Conservation (phyloP, 2,329 filamentous ascomycete species). For the Hypoxylon rubiginosum region DNA sequence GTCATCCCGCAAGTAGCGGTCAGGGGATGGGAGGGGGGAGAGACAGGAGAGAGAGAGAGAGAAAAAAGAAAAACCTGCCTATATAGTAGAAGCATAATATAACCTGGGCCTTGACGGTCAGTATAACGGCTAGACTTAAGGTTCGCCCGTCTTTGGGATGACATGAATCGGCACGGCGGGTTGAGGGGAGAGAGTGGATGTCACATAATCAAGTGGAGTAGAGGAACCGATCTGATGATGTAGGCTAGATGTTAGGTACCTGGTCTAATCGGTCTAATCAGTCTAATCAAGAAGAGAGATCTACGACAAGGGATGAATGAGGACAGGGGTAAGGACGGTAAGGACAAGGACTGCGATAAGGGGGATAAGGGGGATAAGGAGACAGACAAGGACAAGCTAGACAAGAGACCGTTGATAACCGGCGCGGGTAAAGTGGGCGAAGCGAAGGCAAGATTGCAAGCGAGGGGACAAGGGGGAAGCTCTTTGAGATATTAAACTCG, state of each 20-base stretch:
- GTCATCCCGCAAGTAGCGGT: conserved; percentile 37
- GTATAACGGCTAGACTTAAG: conserved; percentile 20
- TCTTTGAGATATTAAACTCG: conserved; percentile 6
- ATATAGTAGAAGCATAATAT: conserved; percentile 18
- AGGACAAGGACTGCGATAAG: conserved; percentile 28
- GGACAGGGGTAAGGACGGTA: conserved; percentile 5
- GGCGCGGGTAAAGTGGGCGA: conserved; percentile 29
- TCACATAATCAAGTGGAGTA: no score
- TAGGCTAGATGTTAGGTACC: conserved; percentile 16
- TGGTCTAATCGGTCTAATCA: neutral
- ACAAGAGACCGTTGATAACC: conserved; percentile 34
- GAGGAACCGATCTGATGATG: conserved; percentile 13
- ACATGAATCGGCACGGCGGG: conserved; percentile 27
- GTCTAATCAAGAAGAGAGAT: neutral
- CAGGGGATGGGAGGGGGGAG: conserved; percentile 5
- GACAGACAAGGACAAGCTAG: neutral
- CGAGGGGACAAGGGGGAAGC: conserved; percentile 1
- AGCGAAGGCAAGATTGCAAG: conserved; percentile 3
- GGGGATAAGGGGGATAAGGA: conserved; percentile 14
- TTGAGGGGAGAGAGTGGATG: conserved; percentile 13
- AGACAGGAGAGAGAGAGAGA: neutral
- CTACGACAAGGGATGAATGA: conserved; percentile 2
- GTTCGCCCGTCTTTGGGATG: conserved; percentile 11
- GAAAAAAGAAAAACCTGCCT: neutral
- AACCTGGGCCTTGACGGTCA: conserved; percentile 9